These are phyloP conservation scores for Phytophthora idaei DNA, from an alignment of 352 stramenopile species.

Conservation along the genomic window DNA sequence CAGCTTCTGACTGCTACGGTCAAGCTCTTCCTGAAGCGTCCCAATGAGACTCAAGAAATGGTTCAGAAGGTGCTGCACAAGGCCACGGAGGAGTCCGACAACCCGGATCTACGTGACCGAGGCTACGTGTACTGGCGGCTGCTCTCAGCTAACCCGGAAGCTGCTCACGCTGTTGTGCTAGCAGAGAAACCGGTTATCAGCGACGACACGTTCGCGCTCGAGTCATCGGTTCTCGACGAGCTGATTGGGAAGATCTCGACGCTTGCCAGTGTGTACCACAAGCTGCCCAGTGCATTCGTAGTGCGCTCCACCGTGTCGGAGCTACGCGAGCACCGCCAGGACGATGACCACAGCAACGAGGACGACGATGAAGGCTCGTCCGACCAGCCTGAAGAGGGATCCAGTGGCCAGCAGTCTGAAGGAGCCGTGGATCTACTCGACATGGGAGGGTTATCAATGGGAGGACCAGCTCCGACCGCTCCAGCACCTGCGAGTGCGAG, in stretches of 20 bases:
- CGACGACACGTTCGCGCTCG: slow-evolving; percentile 97
- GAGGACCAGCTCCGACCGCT: slow-evolving; percentile 51
- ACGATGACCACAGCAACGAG: slow-evolving; percentile 72
- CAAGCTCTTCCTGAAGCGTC: slow-evolving; percentile 99
- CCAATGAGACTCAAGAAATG: slow-evolving; percentile 95
- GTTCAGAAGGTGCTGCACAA: slow-evolving; percentile 98
- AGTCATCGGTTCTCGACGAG: slow-evolving; percentile 95
- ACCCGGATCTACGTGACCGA: slow-evolving; percentile 98
- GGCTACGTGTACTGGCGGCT: slow-evolving; percentile 99
- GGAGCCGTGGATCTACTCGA: slow-evolving; percentile 78
- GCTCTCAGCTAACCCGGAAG: slow-evolving; percentile 97
- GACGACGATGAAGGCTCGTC: slow-evolving; percentile 72
- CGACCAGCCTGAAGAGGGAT: slow-evolving; percentile 58
- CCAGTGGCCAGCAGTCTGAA: slow-evolving; percentile 29
- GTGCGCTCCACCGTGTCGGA: slow-evolving; percentile 85
- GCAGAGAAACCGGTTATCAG: slow-evolving; percentile 99
- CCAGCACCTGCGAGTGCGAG: slow-evolving; percentile 44
- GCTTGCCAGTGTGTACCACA: slow-evolving; percentile 98
- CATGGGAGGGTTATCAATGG: slow-evolving; percentile 84
- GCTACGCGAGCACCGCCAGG: slow-evolving; percentile 67
- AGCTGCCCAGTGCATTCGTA: slow-evolving; percentile 86
- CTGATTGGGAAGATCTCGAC: slow-evolving; percentile 98
- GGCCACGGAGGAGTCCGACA: slow-evolving; percentile 98
- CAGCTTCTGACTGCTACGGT: slow-evolving; percentile 98
- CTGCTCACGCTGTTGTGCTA: slow-evolving; percentile 97